Percentiles rank a stretch among this genome's conserved stretches.
These are phyloP conservation scores for Huntiella abstrusa DNA, from an alignment of 2,329 filamentous ascomycete species.

Conservation along the genomic window DNA sequence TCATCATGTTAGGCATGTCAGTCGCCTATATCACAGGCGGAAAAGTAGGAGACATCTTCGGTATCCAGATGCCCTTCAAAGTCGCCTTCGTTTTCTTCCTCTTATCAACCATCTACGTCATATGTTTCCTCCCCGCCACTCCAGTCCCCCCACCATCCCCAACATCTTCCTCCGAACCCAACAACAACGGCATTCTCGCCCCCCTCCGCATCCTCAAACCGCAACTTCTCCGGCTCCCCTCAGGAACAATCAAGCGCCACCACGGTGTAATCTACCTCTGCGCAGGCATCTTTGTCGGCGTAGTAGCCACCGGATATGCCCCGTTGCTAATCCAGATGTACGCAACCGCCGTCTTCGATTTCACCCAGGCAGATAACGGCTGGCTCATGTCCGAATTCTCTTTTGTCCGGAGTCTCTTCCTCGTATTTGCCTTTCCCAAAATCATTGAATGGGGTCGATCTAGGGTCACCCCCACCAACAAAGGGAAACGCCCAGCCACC, in stretches of 20 bases:
- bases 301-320: constrained; percentile 49
- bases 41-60: constrained; percentile 41
- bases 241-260: constrained; percentile 33
- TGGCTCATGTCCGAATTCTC: constrained; percentile 37
- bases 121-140: constrained; percentile 29
- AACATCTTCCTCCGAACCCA: constrained; percentile 17
- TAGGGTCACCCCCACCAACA: constrained; percentile 1
- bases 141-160: constrained; percentile 22
- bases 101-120: constrained; percentile 23
- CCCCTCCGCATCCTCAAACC: constrained; percentile 44
- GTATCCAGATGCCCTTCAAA: constrained; percentile 45
- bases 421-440: constrained; percentile 33
- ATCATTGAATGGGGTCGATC: constrained; percentile 30
- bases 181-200: constrained; percentile 38
- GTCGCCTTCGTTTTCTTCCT: constrained; percentile 40
- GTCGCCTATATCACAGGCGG: constrained; percentile 47
- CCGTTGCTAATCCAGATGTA: constrained; percentile 42
- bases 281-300: constrained; percentile 45
- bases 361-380: constrained; percentile 35
- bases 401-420: constrained; percentile 33
- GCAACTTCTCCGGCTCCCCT: constrained; percentile 30
- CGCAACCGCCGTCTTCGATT: constrained; percentile 34
- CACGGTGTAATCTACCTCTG: constrained; percentile 46
- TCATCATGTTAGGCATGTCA: constrained; percentile 46
- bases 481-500: background rate